phyloP scores from a whole-genome alignment of 208 protist species.

The Crithidia thermophila region DNA sequence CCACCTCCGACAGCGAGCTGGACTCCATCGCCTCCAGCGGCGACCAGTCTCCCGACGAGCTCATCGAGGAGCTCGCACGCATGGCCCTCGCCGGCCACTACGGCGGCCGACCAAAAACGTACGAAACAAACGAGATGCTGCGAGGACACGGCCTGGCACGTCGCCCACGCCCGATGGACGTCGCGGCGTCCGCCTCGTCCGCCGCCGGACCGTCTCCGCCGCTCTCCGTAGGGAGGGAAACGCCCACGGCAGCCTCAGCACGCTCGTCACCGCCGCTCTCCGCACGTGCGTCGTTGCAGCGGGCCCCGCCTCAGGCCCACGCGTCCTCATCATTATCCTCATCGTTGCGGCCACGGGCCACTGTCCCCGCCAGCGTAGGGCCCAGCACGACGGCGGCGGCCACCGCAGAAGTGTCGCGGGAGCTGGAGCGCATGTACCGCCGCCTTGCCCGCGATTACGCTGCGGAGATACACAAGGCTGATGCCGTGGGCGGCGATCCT shows the following conservation, averaged over 20 bases:
- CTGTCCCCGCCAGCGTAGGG: not conserved
- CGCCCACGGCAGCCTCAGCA: not conserved
- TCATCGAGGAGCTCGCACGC: slow-evolving; percentile 35
- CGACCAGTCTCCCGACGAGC: slow-evolving; percentile 37
- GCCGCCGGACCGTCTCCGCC: not conserved
- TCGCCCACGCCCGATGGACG: slow-evolving; percentile 4
- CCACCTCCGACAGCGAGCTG: slow-evolving; percentile 33
- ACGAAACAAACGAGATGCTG: slow-evolving; percentile 27
- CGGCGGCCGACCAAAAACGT: slow-evolving; percentile 16
- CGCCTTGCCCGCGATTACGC: slow-evolving; percentile 30
- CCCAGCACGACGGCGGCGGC: not conserved
- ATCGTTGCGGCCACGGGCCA: not conserved
- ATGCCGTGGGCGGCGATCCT: no score
- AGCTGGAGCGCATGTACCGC: slow-evolving; percentile 27
- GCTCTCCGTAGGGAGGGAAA: not conserved
- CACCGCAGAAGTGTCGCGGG: slow-evolving; percentile 13
- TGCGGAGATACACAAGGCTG: not conserved
- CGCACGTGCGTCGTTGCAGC: not conserved
- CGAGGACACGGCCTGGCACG: slow-evolving; percentile 23
- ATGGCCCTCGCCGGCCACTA: slow-evolving; percentile 34
- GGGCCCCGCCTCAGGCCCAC: no score
- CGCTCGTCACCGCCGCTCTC: not conserved
- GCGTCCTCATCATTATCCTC: no score
- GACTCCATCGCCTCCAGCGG: slow-evolving; percentile 32
- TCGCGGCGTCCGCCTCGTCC: not conserved